Conservation (phyloP, 2,329 filamentous ascomycete species). For the Dactylellina leptospora region DNA sequence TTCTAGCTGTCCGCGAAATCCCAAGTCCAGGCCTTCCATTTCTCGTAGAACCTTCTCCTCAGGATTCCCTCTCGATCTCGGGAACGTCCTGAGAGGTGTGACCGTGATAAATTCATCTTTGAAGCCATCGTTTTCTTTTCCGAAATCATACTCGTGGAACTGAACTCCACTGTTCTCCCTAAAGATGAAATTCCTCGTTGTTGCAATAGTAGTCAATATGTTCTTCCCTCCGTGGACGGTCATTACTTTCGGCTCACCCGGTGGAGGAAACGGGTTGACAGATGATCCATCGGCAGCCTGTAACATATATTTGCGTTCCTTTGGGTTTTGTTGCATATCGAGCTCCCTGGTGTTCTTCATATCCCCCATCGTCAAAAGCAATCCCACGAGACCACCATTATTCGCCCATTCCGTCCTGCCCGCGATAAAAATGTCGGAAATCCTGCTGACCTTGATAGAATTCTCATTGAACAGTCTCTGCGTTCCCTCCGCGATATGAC, state of each 20-base stretch:
- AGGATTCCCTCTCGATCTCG: conserved; percentile 45
- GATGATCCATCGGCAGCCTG: conserved; percentile 56
- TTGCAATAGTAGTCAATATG: conserved; percentile 80
- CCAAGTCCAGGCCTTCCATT: conserved; percentile 36
- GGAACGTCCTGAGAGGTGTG: conserved; percentile 53
- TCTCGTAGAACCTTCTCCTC: conserved; percentile 51
- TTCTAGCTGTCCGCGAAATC: conserved; percentile 10
- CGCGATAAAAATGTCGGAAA: conserved; percentile 82
- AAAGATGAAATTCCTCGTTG: conserved; percentile 83
- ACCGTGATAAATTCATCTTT: conserved; percentile 55
- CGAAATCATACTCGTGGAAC: conserved; percentile 55
- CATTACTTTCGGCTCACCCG: conserved; percentile 60
- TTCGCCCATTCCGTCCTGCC: conserved; percentile 79
- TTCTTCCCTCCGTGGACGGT: conserved; percentile 84
- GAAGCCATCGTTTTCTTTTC: conserved; percentile 43
- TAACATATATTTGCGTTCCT: conserved; percentile 58
- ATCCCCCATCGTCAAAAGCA: conserved; percentile 85
- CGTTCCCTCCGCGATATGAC: conserved; percentile 81
- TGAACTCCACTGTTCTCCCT: conserved; percentile 72
- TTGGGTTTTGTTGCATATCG: conserved; percentile 61
- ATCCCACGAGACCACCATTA: conserved; percentile 82
- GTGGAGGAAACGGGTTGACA: conserved; percentile 37
- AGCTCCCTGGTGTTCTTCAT: conserved; percentile 62
- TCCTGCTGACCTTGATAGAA: conserved; percentile 70
- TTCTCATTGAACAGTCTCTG: conserved; percentile 79